Evolutionary conservation across 768 basidiomycete species (phyloP), one percentile per base, ranked within the genome.

Genomic region (Boletales sp.): DNA sequence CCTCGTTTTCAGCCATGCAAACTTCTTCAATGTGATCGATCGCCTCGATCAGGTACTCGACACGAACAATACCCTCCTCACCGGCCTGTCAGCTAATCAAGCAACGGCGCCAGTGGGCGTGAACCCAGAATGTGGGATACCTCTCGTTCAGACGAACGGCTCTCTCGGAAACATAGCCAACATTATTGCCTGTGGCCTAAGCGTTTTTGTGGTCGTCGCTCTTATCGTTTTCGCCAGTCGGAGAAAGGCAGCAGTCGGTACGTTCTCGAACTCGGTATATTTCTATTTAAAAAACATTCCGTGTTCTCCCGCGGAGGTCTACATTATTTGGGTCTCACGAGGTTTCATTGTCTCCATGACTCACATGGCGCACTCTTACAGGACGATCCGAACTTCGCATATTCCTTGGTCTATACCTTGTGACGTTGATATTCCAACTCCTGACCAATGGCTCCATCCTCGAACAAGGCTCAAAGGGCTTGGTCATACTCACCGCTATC

Each of bases 171-270:
- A 93, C 74, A 80, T 90, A 54, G 93, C 93, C 51, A 90, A 97
- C 64, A 84, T 94, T 63, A 75, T 91, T 53, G 77, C 80, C 5
- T 95, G 90, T 58, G 86, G 75, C n/a, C 61, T 91, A 43, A 86
- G 86, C 60, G 69, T 92, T 52, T 40, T 90, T 27, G 61, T 86
- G 58, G 69, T 82, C n/a, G 54, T 75, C 19, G 65, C 64, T 32
- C 75, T 98, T 37, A 74, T 90, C 36, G 70, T 73, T 30, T 65
- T 76, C 41, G 79, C 83, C 13, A 74, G 77, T 48, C 71, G 83
- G 44, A 72, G 95, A 47, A 86, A 83, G 60, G 95, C 94, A 11
- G 95, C 95, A 15, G 95, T 97, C 34, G 94, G 92, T 73, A 59
- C 60, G 81, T 78, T 21, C 24, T 36, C 31, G 18, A n/a, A n/a